Conservation (phyloP, 2,329 filamentous ascomycete species). For the Davidsoniella australis region DNA sequence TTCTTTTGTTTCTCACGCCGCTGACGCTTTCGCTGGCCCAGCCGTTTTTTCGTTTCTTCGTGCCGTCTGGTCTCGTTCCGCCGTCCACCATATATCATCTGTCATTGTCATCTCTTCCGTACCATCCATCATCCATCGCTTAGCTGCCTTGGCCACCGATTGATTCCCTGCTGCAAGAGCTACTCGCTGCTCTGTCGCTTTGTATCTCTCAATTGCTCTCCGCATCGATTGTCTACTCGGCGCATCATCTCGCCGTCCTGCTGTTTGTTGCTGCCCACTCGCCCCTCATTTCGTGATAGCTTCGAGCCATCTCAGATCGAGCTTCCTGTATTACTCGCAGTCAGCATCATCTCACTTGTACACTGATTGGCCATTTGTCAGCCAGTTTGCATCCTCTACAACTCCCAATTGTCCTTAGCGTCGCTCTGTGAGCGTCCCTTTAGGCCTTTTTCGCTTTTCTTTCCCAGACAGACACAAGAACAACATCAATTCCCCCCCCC, state of each 20-base stretch:
- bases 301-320: no score
- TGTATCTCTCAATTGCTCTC: slow-evolving; percentile 7
- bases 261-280: no score
- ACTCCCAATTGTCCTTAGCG: slow-evolving; percentile 1
- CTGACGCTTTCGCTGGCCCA: slow-evolving; percentile 8
- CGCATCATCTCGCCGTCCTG: neutral
- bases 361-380: no score
- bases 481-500: neutral
- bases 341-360: no score
- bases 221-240: slow-evolving; percentile 5
- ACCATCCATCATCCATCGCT: no score
- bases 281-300: no score
- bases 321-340: no score
- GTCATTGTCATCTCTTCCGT: neutral
- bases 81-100: neutral
- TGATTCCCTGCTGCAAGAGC: neutral
- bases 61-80: slow-evolving; percentile 3
- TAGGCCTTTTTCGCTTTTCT: slow-evolving; percentile 1
- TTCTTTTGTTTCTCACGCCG: slow-evolving; percentile 9
- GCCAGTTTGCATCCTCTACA: neutral
- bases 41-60: slow-evolving; percentile 10
- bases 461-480: neutral
- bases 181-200: slow-evolving; percentile 5
- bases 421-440: neutral
- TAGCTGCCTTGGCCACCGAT: neutral